Conservation (phyloP, 108 stramenopile genomes). For the Aurantiochytrium sp. region DNA sequence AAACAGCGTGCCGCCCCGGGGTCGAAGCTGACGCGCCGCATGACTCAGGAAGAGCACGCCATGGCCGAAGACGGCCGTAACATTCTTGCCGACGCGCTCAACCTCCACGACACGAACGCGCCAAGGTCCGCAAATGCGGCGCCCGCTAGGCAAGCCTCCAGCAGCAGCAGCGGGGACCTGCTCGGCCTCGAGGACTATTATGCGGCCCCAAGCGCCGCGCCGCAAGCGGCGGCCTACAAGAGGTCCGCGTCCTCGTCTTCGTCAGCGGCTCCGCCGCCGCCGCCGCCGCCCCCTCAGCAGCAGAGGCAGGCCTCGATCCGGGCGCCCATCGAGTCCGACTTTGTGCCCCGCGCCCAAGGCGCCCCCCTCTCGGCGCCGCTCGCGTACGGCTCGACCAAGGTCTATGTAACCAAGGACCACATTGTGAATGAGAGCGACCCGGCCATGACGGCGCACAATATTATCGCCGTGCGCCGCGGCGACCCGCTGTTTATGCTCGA, state of each 20-base stretch:
- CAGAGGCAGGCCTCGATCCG: too few relatives aligned
- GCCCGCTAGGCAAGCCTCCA: neutral
- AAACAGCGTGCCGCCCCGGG: neutral
- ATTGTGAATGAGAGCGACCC: neutral
- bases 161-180: neutral
- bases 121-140: neutral
- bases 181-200: neutral
- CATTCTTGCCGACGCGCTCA: neutral
- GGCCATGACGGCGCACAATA: constrained; percentile 9
- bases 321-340: too few relatives aligned
- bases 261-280: neutral
- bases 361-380: neutral
- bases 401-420: neutral
- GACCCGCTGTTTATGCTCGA: neutral
- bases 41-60: neutral
- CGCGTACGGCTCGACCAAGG: neutral
- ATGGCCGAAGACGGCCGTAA: neutral
- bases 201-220: neutral
- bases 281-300: too few relatives aligned
- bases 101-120: neutral
- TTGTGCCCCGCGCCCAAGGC: too few relatives aligned
- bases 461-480: neutral
- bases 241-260: too few relatives aligned
- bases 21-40: neutral
- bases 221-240: too few relatives aligned